phyloP scores from a whole-genome alignment of 148 eudicot species.

The Chenopodium quinoa region DNA sequence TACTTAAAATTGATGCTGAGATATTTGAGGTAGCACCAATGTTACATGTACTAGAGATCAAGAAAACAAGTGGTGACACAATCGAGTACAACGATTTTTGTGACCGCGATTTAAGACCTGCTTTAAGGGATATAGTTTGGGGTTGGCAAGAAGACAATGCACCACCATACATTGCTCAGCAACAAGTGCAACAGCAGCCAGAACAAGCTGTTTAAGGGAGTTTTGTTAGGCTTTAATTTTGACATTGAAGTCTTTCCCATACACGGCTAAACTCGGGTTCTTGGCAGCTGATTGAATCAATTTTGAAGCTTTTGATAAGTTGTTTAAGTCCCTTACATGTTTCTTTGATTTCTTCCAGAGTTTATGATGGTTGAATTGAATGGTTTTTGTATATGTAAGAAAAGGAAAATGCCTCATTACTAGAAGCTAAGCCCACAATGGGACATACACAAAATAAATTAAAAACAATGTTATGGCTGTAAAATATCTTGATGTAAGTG shows the following conservation, averaged over 20 bases:
- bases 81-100: constrained; percentile 61
- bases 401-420: too few relatives aligned
- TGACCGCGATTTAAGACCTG: constrained; percentile 60
- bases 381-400: too few relatives aligned
- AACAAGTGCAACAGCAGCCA: not conserved
- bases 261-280: too few relatives aligned
- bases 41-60: constrained; percentile 74
- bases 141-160: constrained; percentile 44
- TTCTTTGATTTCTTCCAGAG: too few relatives aligned
- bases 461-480: too few relatives aligned
- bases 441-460: too few relatives aligned
- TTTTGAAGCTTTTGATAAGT: not conserved
- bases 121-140: constrained; percentile 67
- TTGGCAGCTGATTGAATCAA: too few relatives aligned
- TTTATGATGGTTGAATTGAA: too few relatives aligned
- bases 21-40: constrained; percentile 79
- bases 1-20: constrained; percentile 65
- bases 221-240: too few relatives aligned
- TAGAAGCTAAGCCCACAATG: too few relatives aligned
- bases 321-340: too few relatives aligned
- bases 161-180: not conserved
- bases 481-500: too few relatives aligned
- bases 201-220: constrained; percentile 11
- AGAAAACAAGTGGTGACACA: constrained; percentile 70
- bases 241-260: not conserved